phyloP scores from a whole-genome alignment of 176 grass and related monocot genomes.

The Neostapfia colusana region DNA sequence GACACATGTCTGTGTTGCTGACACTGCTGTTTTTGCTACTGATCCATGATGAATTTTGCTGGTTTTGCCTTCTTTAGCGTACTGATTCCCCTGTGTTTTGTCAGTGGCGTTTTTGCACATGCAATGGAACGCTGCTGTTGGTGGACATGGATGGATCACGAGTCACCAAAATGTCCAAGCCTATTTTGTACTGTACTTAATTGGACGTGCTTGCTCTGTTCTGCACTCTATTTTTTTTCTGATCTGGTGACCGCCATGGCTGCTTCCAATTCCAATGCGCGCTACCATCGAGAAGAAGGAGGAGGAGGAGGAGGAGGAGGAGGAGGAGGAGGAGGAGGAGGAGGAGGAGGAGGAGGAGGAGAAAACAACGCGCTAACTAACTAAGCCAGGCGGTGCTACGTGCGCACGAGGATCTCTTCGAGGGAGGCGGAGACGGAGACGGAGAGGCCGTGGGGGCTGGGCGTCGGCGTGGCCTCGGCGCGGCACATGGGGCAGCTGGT shows the following conservation, averaged over 20 bases:
- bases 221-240: too few species aligned
- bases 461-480: constrained; percentile 35
- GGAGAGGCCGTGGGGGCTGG: neutral
- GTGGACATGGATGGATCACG: too few species aligned
- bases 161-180: too few species aligned
- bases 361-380: too few species aligned
- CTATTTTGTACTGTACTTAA: too few species aligned
- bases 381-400: neutral
- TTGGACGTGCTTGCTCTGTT: neutral
- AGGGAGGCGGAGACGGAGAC: constrained; percentile 32
- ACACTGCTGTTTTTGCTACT: neutral
- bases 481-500: constrained; percentile 59
- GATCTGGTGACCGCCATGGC: too few species aligned
- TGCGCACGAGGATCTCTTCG: constrained; percentile 21
- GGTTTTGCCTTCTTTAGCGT: neutral
- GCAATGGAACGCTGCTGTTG: neutral
- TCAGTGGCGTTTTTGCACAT: neutral
- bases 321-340: too few species aligned
- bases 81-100: neutral
- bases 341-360: too few species aligned
- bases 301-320: too few species aligned
- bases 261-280: too few species aligned
- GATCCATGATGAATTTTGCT: neutral
- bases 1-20: neutral
- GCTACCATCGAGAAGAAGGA: too few species aligned